phyloP scores from a whole-genome alignment of 345 rosid species.

The Dovyalis caffra region DNA sequence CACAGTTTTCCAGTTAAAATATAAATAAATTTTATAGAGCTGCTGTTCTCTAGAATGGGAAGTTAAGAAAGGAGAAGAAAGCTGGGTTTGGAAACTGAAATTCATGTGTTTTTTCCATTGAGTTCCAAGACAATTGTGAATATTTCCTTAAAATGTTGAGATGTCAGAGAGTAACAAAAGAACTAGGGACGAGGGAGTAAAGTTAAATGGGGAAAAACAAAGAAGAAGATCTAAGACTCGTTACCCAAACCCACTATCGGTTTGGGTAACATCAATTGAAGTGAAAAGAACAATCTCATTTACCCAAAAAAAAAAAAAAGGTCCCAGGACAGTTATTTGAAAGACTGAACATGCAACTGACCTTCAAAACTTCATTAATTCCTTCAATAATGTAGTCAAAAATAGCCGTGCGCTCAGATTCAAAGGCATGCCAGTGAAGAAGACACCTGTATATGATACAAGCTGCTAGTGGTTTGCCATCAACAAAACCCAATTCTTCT shows the following conservation, averaged over 20 bases:
- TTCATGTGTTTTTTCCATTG: background rate
- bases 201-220: background rate
- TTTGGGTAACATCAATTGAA: background rate
- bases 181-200: background rate
- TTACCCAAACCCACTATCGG: background rate
- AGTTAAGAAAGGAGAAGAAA: too few species aligned
- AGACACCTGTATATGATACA: constrained; percentile 87
- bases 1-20: too few species aligned
- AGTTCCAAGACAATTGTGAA: too few species aligned
- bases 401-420: constrained; percentile 82
- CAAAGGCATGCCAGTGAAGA: constrained; percentile 91
- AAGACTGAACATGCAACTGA: constrained; percentile 19
- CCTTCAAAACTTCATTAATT: constrained; percentile 83
- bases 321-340: background rate
- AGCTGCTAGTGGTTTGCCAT: constrained; percentile 89
- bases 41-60: too few species aligned
- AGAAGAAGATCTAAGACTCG: background rate
- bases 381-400: constrained; percentile 90
- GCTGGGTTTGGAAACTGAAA: too few species aligned
- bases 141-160: too few species aligned
- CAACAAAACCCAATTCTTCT: constrained; percentile 74
- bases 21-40: too few species aligned
- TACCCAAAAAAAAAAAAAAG: background rate
- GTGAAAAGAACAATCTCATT: background rate
- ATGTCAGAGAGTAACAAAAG: background rate